Evolutionary conservation across 768 basidiomycete genomes (phyloP).

Genomic region (Amanita fuliginea): DNA sequence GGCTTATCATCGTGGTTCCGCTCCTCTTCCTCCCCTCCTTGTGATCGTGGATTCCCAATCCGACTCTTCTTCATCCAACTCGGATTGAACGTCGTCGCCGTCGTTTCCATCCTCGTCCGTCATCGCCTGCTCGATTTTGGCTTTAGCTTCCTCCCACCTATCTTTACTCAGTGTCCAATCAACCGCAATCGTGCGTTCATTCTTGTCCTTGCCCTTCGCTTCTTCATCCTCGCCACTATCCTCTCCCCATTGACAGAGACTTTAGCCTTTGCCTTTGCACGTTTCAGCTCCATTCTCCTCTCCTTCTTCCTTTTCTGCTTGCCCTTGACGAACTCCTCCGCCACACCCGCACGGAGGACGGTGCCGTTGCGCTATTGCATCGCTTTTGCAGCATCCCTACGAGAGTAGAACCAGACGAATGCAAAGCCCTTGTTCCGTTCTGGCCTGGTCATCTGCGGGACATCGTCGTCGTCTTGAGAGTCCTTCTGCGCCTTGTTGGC

Average conservation of each 20-base stretch:
- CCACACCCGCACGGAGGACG: constrained; percentile 54
- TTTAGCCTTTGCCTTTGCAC: constrained; percentile 23
- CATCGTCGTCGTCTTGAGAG: neutral
- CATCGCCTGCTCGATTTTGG: constrained; percentile 29
- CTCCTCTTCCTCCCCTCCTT: constrained; percentile 10
- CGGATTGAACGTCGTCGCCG: constrained; percentile 13
- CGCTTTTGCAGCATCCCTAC: constrained; percentile 76
- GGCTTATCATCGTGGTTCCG: constrained; percentile 30
- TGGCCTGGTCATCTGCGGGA: too few species aligned
- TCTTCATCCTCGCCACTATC: constrained; percentile 23
- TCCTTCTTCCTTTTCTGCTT: constrained; percentile 64
- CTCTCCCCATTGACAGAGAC: constrained; percentile 15
- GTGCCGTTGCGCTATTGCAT: constrained; percentile 74
- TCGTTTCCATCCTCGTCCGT: constrained; percentile 17
- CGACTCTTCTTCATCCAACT: constrained; percentile 20
- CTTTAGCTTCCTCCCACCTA: constrained; percentile 77
- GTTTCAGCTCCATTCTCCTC: constrained; percentile 41
- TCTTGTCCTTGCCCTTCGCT: constrained; percentile 19
- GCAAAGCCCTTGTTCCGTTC: too few species aligned
- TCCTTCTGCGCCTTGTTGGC: constrained; percentile 16
- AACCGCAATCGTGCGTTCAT: constrained; percentile 62
- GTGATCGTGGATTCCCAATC: constrained; percentile 31
- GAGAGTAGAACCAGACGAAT: too few species aligned
- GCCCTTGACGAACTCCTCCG: constrained; percentile 39
- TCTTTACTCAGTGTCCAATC: constrained; percentile 90